Conservation (phyloP, 2,329 filamentous ascomycete species). For the Diaporthe vexans region DNA sequence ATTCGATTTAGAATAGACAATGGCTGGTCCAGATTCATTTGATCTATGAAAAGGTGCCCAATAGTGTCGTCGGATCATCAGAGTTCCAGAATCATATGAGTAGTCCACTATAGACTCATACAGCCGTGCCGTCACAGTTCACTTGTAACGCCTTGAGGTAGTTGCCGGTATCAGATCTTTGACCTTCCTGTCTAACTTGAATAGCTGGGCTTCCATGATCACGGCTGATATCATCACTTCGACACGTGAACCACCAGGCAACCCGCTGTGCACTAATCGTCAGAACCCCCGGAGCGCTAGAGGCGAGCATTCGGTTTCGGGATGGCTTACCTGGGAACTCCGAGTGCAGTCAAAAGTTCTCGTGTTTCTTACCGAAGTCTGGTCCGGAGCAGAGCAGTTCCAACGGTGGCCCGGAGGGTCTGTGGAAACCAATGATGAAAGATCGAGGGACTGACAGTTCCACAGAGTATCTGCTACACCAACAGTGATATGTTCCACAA, state of each 20-base stretch:
- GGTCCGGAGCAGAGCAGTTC: background rate
- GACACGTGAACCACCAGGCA: background rate
- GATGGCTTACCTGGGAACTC: background rate
- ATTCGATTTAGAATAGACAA: no score
- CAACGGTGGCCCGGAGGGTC: background rate
- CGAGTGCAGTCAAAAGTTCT: background rate
- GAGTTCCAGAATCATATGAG: no score
- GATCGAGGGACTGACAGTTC: background rate
- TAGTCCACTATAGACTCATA: background rate
- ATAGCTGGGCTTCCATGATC: background rate
- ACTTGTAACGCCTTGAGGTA: background rate
- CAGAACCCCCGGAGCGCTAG: background rate
- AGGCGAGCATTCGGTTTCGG: background rate
- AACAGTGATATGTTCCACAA: background rate
- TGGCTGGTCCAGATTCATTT: no score
- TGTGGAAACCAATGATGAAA: background rate
- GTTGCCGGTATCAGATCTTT: background rate
- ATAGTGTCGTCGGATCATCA: no score
- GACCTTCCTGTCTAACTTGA: background rate
- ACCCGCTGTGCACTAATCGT: background rate
- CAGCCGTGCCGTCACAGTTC: background rate
- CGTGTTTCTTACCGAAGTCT: background rate
- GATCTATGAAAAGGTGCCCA: no score
- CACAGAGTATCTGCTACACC: background rate
- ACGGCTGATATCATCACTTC: background rate